phyloP scores from a whole-genome alignment of 345 rosid genomes.

The Lepidium sativum region DNA sequence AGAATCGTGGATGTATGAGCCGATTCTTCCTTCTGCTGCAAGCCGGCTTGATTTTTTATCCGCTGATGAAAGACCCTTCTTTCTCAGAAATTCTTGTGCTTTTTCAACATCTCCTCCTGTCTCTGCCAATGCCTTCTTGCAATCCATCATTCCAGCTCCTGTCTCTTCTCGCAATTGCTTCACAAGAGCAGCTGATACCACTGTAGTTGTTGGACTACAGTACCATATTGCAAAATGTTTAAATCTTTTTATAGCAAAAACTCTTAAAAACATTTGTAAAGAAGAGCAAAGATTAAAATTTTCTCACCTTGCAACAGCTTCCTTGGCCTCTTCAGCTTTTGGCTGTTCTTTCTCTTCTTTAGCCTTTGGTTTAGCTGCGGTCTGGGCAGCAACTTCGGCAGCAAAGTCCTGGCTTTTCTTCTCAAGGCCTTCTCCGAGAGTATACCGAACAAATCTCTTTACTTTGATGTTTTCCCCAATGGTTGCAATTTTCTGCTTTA shows the following conservation, averaged over 20 bases:
- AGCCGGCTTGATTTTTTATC: constrained; percentile 93
- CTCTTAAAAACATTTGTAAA: not conserved
- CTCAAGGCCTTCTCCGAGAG: constrained; percentile 90
- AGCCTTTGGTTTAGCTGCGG: constrained; percentile 48
- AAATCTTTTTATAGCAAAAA: not conserved
- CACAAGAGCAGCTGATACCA: constrained; percentile 75
- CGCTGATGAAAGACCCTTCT: constrained; percentile 87
- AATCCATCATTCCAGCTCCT: constrained; percentile 99
- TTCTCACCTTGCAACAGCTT: constrained; percentile 55
- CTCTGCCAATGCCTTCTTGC: constrained; percentile 91
- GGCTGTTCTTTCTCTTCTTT: constrained; percentile 46
- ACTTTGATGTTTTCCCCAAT: constrained; percentile 92
- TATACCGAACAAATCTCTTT: constrained; percentile 72
- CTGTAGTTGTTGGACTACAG: constrained; percentile 45
- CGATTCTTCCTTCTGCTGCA: constrained; percentile 94
- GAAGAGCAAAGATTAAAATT: not conserved
- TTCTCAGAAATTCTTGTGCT: constrained; percentile 90
- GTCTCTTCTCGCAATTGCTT: constrained; percentile 93
- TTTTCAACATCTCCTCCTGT: constrained; percentile 85
- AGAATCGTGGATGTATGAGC: constrained; percentile 84
- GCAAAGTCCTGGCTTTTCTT: constrained; percentile 94
- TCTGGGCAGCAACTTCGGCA: constrained; percentile 95
- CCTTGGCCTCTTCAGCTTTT: constrained; percentile 43
- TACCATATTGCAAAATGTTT: not conserved
- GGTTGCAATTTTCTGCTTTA: constrained; percentile 88